Evolutionary conservation across 2,329 filamentous ascomycete species (phyloP).

Genomic region (Talaromyces marneffei): DNA sequence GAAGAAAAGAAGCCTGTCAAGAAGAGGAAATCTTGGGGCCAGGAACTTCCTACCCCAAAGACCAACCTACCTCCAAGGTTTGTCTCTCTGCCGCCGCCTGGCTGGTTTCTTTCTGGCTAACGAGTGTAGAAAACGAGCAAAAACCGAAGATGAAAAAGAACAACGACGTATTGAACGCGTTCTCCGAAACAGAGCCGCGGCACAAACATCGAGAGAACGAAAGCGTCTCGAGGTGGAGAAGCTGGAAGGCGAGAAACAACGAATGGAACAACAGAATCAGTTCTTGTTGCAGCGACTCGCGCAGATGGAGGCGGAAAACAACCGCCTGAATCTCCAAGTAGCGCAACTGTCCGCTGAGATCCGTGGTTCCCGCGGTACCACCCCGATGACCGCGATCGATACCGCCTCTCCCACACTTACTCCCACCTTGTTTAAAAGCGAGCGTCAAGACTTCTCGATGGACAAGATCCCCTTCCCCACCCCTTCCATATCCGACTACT

Average conservation of each 20-base stretch:
- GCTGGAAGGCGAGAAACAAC: constrained; percentile 60
- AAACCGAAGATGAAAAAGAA: constrained; percentile 98
- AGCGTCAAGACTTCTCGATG: constrained; percentile 37
- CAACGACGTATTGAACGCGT: constrained; percentile 96
- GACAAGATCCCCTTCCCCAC: constrained; percentile 38
- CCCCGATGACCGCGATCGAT: constrained; percentile 33
- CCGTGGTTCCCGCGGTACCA: constrained; percentile 34
- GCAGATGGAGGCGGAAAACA: constrained; percentile 54
- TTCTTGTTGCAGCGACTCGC: constrained; percentile 60
- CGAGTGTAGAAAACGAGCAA: constrained; percentile 74
- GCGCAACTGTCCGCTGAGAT: constrained; percentile 46
- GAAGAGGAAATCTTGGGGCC: constrained; percentile 98
- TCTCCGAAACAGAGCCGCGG: constrained; percentile 89
- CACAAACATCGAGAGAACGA: constrained; percentile 91
- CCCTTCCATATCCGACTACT: constrained; percentile 35
- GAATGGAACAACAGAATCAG: constrained; percentile 65
- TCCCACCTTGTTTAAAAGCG: constrained; percentile 40
- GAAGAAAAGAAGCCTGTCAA: constrained; percentile 70
- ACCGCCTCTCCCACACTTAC: constrained; percentile 36
- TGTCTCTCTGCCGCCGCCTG: constrained; percentile 54
- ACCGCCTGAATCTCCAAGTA: constrained; percentile 46
- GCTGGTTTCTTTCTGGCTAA: constrained; percentile 52
- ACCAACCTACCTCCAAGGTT: constrained; percentile 74
- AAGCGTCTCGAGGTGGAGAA: constrained; percentile 86
- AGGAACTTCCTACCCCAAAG: constrained; percentile 93